phyloP scores from a whole-genome alignment of 2,329 filamentous ascomycete species.

The Fusarium verticillioides region DNA sequence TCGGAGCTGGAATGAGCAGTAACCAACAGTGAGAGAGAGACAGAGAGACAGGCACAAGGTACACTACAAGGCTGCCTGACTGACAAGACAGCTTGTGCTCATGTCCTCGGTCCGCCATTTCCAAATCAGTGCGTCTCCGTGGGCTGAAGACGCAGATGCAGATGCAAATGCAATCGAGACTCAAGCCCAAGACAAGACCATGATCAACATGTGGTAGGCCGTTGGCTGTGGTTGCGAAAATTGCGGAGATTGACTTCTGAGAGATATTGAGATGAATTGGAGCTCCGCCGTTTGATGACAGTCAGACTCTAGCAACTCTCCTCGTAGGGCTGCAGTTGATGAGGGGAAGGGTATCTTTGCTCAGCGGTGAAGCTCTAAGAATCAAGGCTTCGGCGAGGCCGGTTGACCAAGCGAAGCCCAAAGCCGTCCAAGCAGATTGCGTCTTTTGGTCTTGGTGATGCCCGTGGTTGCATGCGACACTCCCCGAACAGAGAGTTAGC shows the following conservation, averaged over 20 bases:
- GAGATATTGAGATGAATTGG: not conserved
- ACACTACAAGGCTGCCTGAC: conserved; percentile 20
- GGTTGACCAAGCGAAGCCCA: conserved; percentile 16
- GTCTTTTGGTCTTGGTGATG: conserved; percentile 20
- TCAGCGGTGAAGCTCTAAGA: conserved; percentile 44
- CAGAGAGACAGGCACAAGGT: not conserved
- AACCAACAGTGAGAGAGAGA: not conserved
- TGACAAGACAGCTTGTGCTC: conserved; percentile 15
- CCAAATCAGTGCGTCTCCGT: conserved; percentile 32
- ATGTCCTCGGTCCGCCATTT: conserved; percentile 33
- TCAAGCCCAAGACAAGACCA: not conserved
- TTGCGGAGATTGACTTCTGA: conserved; percentile 3
- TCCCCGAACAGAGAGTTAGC: conserved; percentile 7
- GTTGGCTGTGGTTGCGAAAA: conserved; percentile 13
- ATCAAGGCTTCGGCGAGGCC: conserved; percentile 39
- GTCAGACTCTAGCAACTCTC: not conserved
- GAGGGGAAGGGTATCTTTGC: conserved; percentile 13
- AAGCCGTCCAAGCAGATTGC: conserved; percentile 24
- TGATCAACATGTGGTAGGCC: not conserved
- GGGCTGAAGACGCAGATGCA: conserved; percentile 25
- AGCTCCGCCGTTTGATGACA: conserved; percentile 13
- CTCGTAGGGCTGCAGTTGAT: conserved; percentile 41
- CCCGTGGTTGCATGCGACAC: conserved; percentile 24
- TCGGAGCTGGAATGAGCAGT: conserved; percentile 28
- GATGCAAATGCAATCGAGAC: not conserved